Evolutionary conservation across 2,329 filamentous ascomycete genomes (phyloP).

Genomic region (Beauveria caledonica): DNA sequence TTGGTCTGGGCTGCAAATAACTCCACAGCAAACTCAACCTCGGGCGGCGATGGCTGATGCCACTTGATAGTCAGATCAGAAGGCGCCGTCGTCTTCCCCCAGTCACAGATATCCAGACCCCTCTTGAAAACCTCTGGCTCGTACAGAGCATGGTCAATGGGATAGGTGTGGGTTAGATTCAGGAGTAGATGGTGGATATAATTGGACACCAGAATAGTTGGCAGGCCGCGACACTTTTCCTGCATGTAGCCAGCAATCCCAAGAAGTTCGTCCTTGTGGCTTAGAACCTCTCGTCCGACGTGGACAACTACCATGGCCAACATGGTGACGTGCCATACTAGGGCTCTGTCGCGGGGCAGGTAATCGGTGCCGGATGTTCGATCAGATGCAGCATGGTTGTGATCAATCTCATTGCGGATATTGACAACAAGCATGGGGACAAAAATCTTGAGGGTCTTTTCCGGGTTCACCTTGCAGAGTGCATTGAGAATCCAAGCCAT

Average conservation of each 20-base stretch:
- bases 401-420: slow-evolving; percentile 93
- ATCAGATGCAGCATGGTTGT: slow-evolving; percentile 91
- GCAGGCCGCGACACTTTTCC: slow-evolving; percentile 84
- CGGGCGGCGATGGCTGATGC: slow-evolving; percentile 74
- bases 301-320: slow-evolving; percentile 98
- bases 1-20: slow-evolving; percentile 79
- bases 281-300: slow-evolving; percentile 80
- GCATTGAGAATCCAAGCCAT: slow-evolving; percentile 99
- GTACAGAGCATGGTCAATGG: slow-evolving; percentile 80
- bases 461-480: slow-evolving; percentile 88
- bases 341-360: slow-evolving; percentile 78
- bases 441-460: slow-evolving; percentile 85
- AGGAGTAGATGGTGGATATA: slow-evolving; percentile 94
- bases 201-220: slow-evolving; percentile 93
- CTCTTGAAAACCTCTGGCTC: slow-evolving; percentile 65
- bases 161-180: slow-evolving; percentile 90
- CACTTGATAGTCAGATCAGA: slow-evolving; percentile 76
- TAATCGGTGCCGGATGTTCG: slow-evolving; percentile 90
- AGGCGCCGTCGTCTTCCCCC: slow-evolving; percentile 72
- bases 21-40: slow-evolving; percentile 82
- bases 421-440: slow-evolving; percentile 84
- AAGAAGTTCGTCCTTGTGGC: slow-evolving; percentile 81
- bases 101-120: slow-evolving; percentile 70
- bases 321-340: slow-evolving; percentile 97
- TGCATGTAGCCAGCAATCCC: slow-evolving; percentile 96